Base-by-base conservation (phyloP, 78 protist species). In the Dictyostelium firmibasis region DNA sequence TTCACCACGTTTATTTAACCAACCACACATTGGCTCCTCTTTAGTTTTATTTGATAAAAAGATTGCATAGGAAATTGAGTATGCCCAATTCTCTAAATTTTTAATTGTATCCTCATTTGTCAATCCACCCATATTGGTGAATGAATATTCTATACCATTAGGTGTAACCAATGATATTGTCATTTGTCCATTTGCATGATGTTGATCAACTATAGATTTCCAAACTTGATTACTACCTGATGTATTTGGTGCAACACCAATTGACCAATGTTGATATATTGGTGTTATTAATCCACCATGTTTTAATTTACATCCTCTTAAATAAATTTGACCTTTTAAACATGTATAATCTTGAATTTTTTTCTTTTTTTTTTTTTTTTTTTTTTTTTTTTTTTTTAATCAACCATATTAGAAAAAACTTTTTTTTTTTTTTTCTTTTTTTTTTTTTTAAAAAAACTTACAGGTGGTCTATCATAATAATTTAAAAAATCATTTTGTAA, bases 221-320 rank as follows among this genome's bases (percentile, higher is more conserved):
- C 94, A 89, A 13, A 14, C 83, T 27, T 60, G 36, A 35, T 69
- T 69, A 25, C 31, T 78, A 57, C 67, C 27, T 7, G 25, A 0
- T 72, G 84, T 81, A 33, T 64, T 57, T n/a, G 94, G 94, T 44
- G 78, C 81, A 75, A 89, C 85, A 10, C 94, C 94, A 89, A 89
- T 89, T 10, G 94, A 89, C 94, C 94, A 89, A 81, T 89, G 94
- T 69, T 36, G 72, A 81, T 89, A 89, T 13, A 89, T 81, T 69
- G 94, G 94, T 31, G 94, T 89, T 23, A 89, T 89, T 9, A 89
- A 62, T 69, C 94, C 94, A 41, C 87, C 86, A 89, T 89, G 94
- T 27, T 89, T 89, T 69, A 89, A 47, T 81, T 70, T 89, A 89
- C 94, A 89, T 25, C 87, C 94, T 81, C 74, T 78, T 81, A 89